phyloP scores from a whole-genome alignment of 768 basidiomycete genomes.

The Mycena galopus region DNA sequence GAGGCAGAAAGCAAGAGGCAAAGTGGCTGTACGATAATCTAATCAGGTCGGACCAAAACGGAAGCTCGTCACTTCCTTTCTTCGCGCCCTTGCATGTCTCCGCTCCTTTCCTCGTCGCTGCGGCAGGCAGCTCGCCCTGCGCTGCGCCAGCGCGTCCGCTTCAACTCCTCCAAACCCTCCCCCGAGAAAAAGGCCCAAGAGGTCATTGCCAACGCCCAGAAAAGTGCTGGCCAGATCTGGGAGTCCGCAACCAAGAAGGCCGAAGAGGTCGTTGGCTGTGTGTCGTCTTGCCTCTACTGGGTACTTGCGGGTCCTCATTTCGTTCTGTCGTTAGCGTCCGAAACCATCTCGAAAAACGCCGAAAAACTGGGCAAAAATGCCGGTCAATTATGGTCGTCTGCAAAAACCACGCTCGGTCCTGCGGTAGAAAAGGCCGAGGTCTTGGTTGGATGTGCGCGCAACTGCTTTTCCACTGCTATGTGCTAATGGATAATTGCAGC shows the following conservation, averaged over 20 bases:
- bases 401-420: conserved; percentile 52
- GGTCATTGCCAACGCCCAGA: conserved; percentile 68
- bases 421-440: conserved; percentile 59
- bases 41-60: too few relatives aligned
- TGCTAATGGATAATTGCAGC: conserved; percentile 21
- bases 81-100: conserved; percentile 29
- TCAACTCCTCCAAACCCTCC: conserved; percentile 57
- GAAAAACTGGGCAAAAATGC: conserved; percentile 35
- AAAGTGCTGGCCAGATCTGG: conserved; percentile 66
- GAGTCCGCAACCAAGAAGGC: conserved; percentile 63
- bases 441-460: conserved; percentile 60
- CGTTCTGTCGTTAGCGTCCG: background rate
- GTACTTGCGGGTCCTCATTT: background rate
- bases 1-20: too few relatives aligned
- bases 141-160: conserved; percentile 51
- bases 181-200: conserved; percentile 82
- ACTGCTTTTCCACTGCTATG: background rate
- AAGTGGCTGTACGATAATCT: too few relatives aligned
- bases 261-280: conserved; percentile 55
- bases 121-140: conserved; percentile 44
- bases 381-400: conserved; percentile 34
- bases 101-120: conserved; percentile 35
- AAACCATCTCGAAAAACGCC: conserved; percentile 35
- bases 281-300: background rate
- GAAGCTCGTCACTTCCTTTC: too few relatives aligned